Percentiles rank a stretch among this genome's conserved stretches.
These are phyloP conservation scores for Crithidia acanthocephali DNA, from an alignment of 208 protist genomes.

Conservation along the genomic window DNA sequence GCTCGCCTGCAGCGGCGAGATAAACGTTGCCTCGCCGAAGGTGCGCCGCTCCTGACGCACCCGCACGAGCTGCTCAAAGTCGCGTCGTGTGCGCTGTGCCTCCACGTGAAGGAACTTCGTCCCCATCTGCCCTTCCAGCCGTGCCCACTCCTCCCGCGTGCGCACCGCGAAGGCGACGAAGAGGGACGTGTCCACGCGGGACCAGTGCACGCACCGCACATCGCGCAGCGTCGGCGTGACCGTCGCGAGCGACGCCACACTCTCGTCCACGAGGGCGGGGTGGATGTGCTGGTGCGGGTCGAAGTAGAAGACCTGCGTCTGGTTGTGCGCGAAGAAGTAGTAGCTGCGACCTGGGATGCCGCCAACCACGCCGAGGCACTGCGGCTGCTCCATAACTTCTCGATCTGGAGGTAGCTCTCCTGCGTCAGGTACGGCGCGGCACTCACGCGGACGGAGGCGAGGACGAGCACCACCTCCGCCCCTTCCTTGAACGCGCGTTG, in stretches of 20 bases:
- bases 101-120: constrained; percentile 49
- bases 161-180: constrained; percentile 69
- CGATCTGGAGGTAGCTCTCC: constrained; percentile 58
- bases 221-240: constrained; percentile 43
- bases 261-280: constrained; percentile 35
- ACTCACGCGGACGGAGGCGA: constrained; percentile 61
- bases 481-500: constrained; percentile 32
- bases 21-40: constrained; percentile 23
- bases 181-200: constrained; percentile 67
- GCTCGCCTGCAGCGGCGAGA: constrained; percentile 26
- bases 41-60: constrained; percentile 13
- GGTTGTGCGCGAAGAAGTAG: constrained; percentile 75
- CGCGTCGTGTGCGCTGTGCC: constrained; percentile 14
- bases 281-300: constrained; percentile 72
- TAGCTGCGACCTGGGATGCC: constrained; percentile 70
- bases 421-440: constrained; percentile 45
- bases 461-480: constrained; percentile 57
- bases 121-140: constrained; percentile 36
- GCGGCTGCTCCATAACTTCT: constrained; percentile 49
- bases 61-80: constrained; percentile 24
- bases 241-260: constrained; percentile 10
- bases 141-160: constrained; percentile 39
- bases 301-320: constrained; percentile 66
- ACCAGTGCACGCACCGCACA: constrained; percentile 60
- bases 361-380: constrained; percentile 73